A percentile compares a stretch with the other conserved stretches of the same genome.
Evolutionary conservation across 2,329 filamentous ascomycete genomes (phyloP).

Genomic region (Aspergillus pseudoglaucus): DNA sequence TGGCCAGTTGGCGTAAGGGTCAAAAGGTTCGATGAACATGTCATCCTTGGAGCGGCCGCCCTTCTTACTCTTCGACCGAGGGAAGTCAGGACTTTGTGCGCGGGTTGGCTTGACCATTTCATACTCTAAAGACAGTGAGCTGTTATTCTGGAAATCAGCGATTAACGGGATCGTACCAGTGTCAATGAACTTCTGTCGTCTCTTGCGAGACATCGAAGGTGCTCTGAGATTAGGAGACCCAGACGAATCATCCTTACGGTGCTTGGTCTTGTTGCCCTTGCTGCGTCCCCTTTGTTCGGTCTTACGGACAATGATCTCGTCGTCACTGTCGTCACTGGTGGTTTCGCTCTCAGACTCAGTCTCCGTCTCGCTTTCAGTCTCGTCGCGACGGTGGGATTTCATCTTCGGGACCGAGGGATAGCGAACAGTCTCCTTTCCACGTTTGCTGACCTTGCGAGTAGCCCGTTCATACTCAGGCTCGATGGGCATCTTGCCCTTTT

Average conservation of each 20-base stretch:
- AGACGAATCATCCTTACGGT: conserved; percentile 16
- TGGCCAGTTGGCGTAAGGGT: background rate
- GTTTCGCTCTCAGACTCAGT: conserved; percentile 10
- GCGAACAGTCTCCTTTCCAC: background rate
- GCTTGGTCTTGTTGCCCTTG: conserved; percentile 12
- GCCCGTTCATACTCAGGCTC: background rate
- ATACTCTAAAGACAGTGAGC: background rate
- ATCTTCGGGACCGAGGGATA: background rate
- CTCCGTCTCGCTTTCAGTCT: conserved; percentile 4
- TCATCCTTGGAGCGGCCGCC: background rate
- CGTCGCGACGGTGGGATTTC: background rate
- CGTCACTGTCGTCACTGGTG: background rate
- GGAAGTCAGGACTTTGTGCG: conserved; percentile 16
- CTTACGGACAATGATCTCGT: conserved; percentile 24
- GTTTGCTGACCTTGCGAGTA: background rate
- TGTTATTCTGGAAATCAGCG: conserved; percentile 1
- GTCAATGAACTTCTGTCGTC: conserved; percentile 60
- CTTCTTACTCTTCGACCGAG: conserved; percentile 24
- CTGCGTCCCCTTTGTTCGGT: conserved; percentile 16
- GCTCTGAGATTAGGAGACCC: conserved; percentile 35
- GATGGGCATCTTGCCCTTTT: background rate
- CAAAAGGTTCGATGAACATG: background rate
- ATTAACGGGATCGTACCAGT: conserved; percentile 53
- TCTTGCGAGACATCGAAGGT: conserved; percentile 59
- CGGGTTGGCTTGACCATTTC: background rate